Conservation (phyloP, 371 early-diverging fungal genomes). For the Mucor racemosus region DNA sequence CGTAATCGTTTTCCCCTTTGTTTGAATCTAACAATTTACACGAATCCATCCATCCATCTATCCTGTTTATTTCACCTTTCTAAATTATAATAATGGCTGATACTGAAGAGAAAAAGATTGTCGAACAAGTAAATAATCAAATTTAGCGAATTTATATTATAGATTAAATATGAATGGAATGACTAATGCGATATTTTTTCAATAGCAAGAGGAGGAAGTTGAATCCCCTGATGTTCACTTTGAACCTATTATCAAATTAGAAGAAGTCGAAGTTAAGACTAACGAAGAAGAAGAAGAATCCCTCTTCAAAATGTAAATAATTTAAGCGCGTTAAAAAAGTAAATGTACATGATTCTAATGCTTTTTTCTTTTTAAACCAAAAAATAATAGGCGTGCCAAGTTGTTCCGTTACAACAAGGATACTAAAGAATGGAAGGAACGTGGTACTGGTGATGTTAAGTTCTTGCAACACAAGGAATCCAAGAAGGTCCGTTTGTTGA, state of each 20-base stretch:
- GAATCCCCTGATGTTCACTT: constrained; percentile 93
- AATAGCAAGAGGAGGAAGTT: constrained; percentile 73
- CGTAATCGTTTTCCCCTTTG: constrained; percentile 10
- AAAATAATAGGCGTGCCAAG: constrained; percentile 86
- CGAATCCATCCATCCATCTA: constrained; percentile 35
- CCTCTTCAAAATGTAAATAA: constrained; percentile 91
- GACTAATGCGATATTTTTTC: background rate
- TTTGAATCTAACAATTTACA: constrained; percentile 6
- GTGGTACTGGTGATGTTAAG: constrained; percentile 97
- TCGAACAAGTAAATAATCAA: constrained; percentile 31
- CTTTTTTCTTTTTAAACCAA: background rate
- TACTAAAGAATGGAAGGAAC: constrained; percentile 96
- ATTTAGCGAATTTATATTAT: background rate
- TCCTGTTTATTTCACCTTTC: constrained; percentile 3
- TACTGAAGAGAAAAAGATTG: constrained; percentile 40
- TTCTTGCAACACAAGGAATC: constrained; percentile 90
- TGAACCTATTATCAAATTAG: constrained; percentile 94
- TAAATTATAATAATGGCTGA: constrained; percentile 31
- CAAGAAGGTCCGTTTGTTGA: constrained; percentile 89
- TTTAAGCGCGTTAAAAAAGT: background rate
- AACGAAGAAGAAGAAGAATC: constrained; percentile 94
- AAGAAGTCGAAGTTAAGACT: constrained; percentile 92
- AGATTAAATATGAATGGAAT: background rate
- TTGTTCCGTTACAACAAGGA: constrained; percentile 95
- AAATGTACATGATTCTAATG: background rate